Conservation (phyloP, 257 asterid species). For the Rubia yunnanensis region DNA sequence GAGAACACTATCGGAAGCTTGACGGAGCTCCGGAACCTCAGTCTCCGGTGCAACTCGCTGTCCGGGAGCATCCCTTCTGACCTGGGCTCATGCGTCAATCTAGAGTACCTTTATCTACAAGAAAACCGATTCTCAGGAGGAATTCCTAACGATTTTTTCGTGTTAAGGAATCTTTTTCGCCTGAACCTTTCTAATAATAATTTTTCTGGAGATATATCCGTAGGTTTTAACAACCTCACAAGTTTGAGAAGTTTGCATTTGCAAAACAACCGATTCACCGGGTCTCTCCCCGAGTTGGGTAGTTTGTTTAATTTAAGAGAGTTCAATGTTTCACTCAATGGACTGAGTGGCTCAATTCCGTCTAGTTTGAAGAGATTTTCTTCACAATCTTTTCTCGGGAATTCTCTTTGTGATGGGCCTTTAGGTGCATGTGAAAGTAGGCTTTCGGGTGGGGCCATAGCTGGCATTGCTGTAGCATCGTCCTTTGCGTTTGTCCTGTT, state of each 20-base stretch:
- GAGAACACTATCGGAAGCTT: constrained; percentile 33
- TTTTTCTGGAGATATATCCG: constrained; percentile 32
- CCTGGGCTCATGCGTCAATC: constrained; percentile 34
- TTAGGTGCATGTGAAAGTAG: constrained; percentile 26
- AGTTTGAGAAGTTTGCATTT: constrained; percentile 29
- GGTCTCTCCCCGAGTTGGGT: constrained; percentile 32
- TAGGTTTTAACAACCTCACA: constrained; percentile 23
- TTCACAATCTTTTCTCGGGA: constrained; percentile 34
- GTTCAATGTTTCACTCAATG: constrained; percentile 53
- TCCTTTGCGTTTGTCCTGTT: constrained; percentile 16
- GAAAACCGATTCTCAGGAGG: constrained; percentile 48
- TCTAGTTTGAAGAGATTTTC: constrained; percentile 21
- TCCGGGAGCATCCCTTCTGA: constrained; percentile 49
- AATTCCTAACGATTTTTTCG: constrained; percentile 33
- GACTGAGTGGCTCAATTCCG: constrained; percentile 38
- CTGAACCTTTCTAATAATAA: constrained; percentile 32
- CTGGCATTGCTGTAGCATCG: constrained; percentile 50
- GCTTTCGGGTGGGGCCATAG: constrained; percentile 47
- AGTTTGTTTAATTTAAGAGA: constrained; percentile 15
- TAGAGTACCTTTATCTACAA: constrained; percentile 28
- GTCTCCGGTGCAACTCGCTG: constrained; percentile 49
- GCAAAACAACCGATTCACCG: constrained; percentile 46
- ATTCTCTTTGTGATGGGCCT: constrained; percentile 39
- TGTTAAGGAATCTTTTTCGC: constrained; percentile 29
- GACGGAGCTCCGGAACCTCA: constrained; percentile 38